Base-by-base conservation (phyloP, 768 basidiomycete species). In the Auricularia auricula-judae region DNA sequence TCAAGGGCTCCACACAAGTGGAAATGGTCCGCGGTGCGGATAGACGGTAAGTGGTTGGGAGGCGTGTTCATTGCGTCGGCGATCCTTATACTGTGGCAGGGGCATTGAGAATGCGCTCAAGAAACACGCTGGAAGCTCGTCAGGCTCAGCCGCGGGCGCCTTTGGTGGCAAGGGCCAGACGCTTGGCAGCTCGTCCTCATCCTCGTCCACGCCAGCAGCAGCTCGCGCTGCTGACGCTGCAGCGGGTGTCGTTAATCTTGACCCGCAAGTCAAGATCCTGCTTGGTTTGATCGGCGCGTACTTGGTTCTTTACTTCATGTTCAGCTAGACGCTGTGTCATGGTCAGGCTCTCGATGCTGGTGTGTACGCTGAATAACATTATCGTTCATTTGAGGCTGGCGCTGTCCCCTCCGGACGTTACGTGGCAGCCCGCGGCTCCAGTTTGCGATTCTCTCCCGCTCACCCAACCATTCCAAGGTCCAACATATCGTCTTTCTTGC, bases 151-250 rank as follows among this genome's bases (percentile, higher is more conserved):
- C 29, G 63, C 75, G 2, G 70, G 76, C 44, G 77, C 83, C 51
- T 93, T 93, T 72, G 72, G 83, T 29, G 91, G 91, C 3, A 81
- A 81, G 70, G 91, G 91, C 29, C 85, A 86, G 8, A 91, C 86
- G 4, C 78, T 93, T 1, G 87, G 86, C 23, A 84, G 84, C 34
- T 59, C 47, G 23, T 43, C 63, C 4, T 4, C 63, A 5, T 72
- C 78, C 14, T 68, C 79, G 34, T 73, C 76, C 18, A 69, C 75
- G 7, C 68, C 75, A 21, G 75, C 79, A 61, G 67, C 75, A 35
- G 71, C 73, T 10, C 73, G 68, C 29, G 65, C 75, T 23, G 74
- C 74, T 51, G 75, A 74, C 3, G 74, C 76, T 1, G 68, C 72
- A 3, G 78, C 73, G 7, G 73, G 68, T 10, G 75, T 84, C 64